Base-by-base conservation (phyloP, 2,329 filamentous ascomycete genomes). In the Xylariaceae sp. region DNA sequence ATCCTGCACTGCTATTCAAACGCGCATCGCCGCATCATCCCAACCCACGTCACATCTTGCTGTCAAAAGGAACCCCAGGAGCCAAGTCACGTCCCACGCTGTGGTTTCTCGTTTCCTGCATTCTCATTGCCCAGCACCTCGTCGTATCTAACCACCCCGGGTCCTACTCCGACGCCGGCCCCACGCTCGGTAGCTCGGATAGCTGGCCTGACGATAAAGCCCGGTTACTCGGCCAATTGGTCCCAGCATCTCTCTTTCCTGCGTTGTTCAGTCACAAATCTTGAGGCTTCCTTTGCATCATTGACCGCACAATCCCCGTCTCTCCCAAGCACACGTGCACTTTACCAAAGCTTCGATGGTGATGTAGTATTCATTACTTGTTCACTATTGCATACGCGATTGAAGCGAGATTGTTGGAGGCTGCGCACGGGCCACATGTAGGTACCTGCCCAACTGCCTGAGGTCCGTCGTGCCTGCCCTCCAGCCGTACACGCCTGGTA, bases 271-370 rank as follows among this genome's bases (percentile, higher is more conserved):
- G 30, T 23, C 47, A 23, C 51, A 15, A 30, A 35, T 34, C 15
- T 18, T 51, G 15, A 63, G 6, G 58, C 58, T 57, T 60, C 59
- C 23, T 61, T 49, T 62, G 58, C 56, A 60, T 47, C 53, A 39
- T 54, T 48, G 37, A 48, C 34, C 37, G 50, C 4, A 10, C 13
- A 10, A 34, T 10, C 23, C 23, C 49, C 11, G 23, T 30, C 11
- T 30, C 51, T 52, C 51, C n/a, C 45, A 10, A 51, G 23, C 15
- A 30, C 23, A 30, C 23, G 5, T 30, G 23, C 23, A 30, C 42
- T 23, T 55, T 47, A 23, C 9, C 18, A 35, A 23, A 45, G 9
- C 18, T 35, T 39, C 35, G 3, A 52, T 30, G 51, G 58, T 51
- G 37, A 39, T 60, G 52, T 45, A 57, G 8, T 51, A 42, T 49